Conservation (phyloP, 108 stramenopile genomes). For the Pseudonitzschia delicatissima region DNA sequence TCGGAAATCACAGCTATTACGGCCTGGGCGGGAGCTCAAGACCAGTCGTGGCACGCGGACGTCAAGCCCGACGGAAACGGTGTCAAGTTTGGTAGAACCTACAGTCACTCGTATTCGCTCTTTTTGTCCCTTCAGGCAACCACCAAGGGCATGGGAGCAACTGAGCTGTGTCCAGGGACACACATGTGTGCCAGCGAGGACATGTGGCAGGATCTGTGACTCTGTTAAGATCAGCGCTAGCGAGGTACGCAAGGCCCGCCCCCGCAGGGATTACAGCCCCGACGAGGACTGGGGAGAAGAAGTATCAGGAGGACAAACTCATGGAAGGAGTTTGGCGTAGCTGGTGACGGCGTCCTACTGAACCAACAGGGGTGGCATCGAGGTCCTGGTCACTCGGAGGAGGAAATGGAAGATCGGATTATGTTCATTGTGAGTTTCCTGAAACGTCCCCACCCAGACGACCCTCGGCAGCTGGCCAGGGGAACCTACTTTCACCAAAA, state of each 20-base stretch:
- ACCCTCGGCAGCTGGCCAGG: conserved; percentile 45
- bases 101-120: conserved; percentile 52
- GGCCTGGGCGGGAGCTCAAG: conserved; percentile 26
- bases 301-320: not conserved
- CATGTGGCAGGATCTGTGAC: conserved; percentile 31
- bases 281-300: not conserved
- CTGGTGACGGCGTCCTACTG: conserved; percentile 49
- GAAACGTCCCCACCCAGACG: conserved; percentile 33
- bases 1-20: conserved; percentile 66
- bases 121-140: conserved; percentile 57
- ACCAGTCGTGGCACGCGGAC: conserved; percentile 58
- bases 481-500: conserved; percentile 73
- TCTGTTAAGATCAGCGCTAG: conserved; percentile 26
- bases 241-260: conserved; percentile 12
- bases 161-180: conserved; percentile 59
- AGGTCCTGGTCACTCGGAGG: conserved; percentile 34
- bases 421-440: conserved; percentile 58
- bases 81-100: conserved; percentile 54
- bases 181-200: conserved; percentile 50
- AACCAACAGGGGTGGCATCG: conserved; percentile 71
- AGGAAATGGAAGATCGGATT: conserved; percentile 40
- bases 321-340: conserved; percentile 32
- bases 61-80: conserved; percentile 55
- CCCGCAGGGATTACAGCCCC: not conserved
- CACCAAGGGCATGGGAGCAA: conserved; percentile 52